A percentile compares a stretch with the other conserved stretches of the same genome.
Evolutionary conservation across 2,329 filamentous ascomycete genomes (phyloP).

Genomic region (Fusarium luffae): DNA sequence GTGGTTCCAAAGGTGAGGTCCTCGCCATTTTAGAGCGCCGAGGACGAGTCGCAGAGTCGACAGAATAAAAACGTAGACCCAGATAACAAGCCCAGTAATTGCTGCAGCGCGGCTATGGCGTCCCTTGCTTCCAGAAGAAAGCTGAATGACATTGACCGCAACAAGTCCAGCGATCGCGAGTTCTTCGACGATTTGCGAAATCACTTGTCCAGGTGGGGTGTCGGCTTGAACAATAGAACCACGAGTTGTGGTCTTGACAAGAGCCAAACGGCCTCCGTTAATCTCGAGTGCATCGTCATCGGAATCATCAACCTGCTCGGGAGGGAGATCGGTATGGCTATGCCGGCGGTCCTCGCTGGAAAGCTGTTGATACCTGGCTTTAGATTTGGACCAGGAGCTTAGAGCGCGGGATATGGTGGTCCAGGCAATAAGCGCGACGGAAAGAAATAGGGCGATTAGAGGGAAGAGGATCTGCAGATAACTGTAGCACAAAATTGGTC

Average conservation of each 20-base stretch:
- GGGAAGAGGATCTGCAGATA: constrained; percentile 78
- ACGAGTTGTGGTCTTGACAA: constrained; percentile 70
- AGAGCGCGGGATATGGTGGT: constrained; percentile 66
- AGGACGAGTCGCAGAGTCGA: constrained; percentile 77
- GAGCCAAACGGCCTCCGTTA: constrained; percentile 65
- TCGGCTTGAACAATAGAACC: constrained; percentile 77
- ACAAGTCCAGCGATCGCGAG: constrained; percentile 78
- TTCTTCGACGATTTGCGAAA: constrained; percentile 79
- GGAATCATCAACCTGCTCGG: constrained; percentile 56
- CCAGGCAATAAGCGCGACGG: constrained; percentile 72
- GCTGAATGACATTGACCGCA: constrained; percentile 72
- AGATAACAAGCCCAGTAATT: constrained; percentile 75
- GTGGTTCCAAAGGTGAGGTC: constrained; percentile 90
- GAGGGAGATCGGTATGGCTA: constrained; percentile 65
- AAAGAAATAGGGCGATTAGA: constrained; percentile 74
- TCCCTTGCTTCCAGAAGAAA: constrained; percentile 70
- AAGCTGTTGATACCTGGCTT: constrained; percentile 66
- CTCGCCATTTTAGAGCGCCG: constrained; percentile 71
- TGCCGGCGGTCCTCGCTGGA: constrained; percentile 56
- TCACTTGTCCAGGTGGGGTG: constrained; percentile 77
- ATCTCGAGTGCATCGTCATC: constrained; percentile 71
- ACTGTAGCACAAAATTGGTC: constrained; percentile 38
- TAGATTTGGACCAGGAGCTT: constrained; percentile 59
- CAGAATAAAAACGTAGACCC: constrained; percentile 83
- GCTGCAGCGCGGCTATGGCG: constrained; percentile 68